Base-by-base conservation (phyloP, 2,329 filamentous ascomycete species). In the Trichoderma koningiopsis region DNA sequence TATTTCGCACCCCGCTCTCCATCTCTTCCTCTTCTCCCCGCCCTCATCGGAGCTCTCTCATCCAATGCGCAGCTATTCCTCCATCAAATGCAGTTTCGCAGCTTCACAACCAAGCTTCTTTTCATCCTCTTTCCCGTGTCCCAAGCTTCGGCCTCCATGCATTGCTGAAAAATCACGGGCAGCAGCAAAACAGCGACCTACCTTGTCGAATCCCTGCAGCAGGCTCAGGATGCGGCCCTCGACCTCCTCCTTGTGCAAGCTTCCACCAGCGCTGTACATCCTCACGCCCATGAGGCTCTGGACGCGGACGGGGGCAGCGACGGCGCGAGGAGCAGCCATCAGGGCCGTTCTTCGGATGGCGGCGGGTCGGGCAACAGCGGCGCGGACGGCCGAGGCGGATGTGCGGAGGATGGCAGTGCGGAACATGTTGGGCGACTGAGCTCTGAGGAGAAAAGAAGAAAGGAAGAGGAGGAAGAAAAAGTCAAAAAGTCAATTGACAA, bases 131-230 rank as follows among this genome's bases (percentile, higher is more conserved):
- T 13, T n/a, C 49, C 3, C 6, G 27, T 31, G 3, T 29, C n/a
- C 16, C 4, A 35, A 33, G 27, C 2, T 4, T 27, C 11, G 47
- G 47, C 35, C 53, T 52, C n/a, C 47, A n/a, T 5, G 22, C 16
- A 11, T 5, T 24, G 35, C 22, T 19, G 49, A 64, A 29, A 40
- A 29, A 40, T 29, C 29, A 52, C 27, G 47, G 31, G 29, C 19
- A 5, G n/a, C 43, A 35, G 68, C 60, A 47, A 59, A 29, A 22
- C 7, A 64, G 35, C 35, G n/a, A n/a, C 78, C 73, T 72, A 82
- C 81, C 92, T 99, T 99, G 86, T 99, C 96, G 81, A 98, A 99
- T 81, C 94, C 95, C 85, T 94, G 91, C 82, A 99, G 83, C 77
- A 99, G 86, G 82, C 93, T 92, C 81, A 97, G 87, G 86, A 98